phyloP scores from a whole-genome alignment of 768 basidiomycete genomes.

The Phlebiopsis gigantea region DNA sequence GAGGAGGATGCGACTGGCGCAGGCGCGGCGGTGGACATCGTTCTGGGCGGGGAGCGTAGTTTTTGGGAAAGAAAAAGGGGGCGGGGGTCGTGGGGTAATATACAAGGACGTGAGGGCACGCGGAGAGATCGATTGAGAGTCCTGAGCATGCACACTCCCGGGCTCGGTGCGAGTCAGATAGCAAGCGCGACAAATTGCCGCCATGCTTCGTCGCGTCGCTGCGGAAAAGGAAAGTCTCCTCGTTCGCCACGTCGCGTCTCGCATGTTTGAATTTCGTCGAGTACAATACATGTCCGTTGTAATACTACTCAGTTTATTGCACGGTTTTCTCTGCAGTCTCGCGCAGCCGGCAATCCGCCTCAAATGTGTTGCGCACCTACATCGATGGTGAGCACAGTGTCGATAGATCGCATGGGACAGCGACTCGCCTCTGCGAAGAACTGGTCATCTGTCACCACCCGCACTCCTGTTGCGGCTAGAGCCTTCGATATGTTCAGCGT shows the following conservation, averaged over 20 bases:
- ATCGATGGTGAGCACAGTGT: neutral
- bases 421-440: conserved; percentile 52
- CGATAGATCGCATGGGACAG: neutral
- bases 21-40: conserved; percentile 40
- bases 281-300: neutral
- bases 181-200: conserved; percentile 4
- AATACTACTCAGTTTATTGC: neutral
- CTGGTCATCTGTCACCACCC: conserved; percentile 60
- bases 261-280: neutral
- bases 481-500: conserved; percentile 65
- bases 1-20: conserved; percentile 48
- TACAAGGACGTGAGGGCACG: conserved; percentile 14
- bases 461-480: conserved; percentile 63
- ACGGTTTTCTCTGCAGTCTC: neutral
- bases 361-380: conserved; percentile 45
- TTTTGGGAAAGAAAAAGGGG: conserved; percentile 12
- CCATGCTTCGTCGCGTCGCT: conserved; percentile 1
- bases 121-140: conserved; percentile 26
- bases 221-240: neutral
- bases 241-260: neutral
- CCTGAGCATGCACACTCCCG: conserved; percentile 31
- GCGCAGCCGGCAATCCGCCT: conserved; percentile 31
- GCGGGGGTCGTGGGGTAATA: conserved; percentile 11
- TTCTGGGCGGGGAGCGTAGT: conserved; percentile 19
- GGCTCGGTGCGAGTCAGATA: conserved; percentile 10